Evolutionary conservation across 2,329 filamentous ascomycete species (phyloP), one percentile per base, ranked within the genome.

Genomic region (Corynespora cassiicola): DNA sequence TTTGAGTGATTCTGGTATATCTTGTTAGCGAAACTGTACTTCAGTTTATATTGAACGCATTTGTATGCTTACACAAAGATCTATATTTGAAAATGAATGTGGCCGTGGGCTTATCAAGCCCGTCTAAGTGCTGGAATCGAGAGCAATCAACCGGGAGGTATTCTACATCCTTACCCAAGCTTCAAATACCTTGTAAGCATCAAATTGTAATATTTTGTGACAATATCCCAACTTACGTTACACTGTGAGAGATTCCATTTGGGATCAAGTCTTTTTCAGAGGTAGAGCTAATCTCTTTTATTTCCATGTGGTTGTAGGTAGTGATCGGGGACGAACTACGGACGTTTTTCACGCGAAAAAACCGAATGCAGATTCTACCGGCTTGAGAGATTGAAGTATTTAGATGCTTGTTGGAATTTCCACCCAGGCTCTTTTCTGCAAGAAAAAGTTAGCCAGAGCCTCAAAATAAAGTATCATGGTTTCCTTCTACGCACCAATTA

Each of bases 61-160:
- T n/a, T n/a, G n/a, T n/a, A n/a, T n/a, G 18, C 39, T 27, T 25
- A 49, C 47, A 27, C 6, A 34, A 17, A 3, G 50, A 56, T 5
- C 50, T 45, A 20, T 56, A 56, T 7, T 45, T 40, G 36, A 54
- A 54, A 14, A 31, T 26, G 27, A 52, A 45, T 3, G 36, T 42
- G 9, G 38, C 50, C n/a, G 54, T 52, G 2, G 47, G 39, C 6
- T 32, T 16, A 3, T 36, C 21, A 14, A 15, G 24, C 3, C 19
- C 21, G n/a, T n/a, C n/a, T n/a, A n/a, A n/a, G n/a, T n/a, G n/a
- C n/a, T n/a, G n/a, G n/a, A n/a, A n/a, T n/a, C n/a, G n/a, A n/a
- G n/a, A n/a, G n/a, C n/a, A n/a, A n/a, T n/a, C n/a, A n/a, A n/a
- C n/a, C n/a, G n/a, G n/a, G n/a, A n/a, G n/a, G n/a, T n/a, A n/a